Evolutionary conservation across 495 filamentous ascomycete species (phyloP).

Genomic region (Penicillium robsamsonii): DNA sequence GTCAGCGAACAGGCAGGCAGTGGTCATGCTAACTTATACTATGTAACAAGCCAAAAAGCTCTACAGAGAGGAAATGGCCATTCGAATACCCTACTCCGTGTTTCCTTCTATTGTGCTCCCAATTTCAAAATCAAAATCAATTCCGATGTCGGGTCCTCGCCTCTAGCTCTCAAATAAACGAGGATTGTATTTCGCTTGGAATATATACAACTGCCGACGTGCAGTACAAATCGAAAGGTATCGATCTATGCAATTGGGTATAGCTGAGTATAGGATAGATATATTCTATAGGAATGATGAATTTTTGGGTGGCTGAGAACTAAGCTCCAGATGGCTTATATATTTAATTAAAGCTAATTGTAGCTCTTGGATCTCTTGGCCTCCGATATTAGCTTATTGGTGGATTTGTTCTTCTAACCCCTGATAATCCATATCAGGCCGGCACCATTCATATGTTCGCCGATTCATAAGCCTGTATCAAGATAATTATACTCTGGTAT

Average conservation of each 20-base stretch:
- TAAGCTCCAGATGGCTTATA: not conserved
- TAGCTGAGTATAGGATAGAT: no score
- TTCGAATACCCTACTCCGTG: no score
- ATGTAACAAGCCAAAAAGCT: no score
- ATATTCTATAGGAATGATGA: no score
- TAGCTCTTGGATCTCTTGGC: not conserved
- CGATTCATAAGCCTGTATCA: not conserved
- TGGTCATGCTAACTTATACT: no score
- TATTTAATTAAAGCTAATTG: not conserved
- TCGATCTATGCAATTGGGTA: not conserved
- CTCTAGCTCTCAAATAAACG: no score
- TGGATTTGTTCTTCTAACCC: not conserved
- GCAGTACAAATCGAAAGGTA: not conserved
- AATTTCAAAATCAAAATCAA: no score
- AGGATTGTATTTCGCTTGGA: no score
- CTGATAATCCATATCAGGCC: not conserved
- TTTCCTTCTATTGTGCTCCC: no score
- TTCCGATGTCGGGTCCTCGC: no score
- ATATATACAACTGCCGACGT: not conserved
- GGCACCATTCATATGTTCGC: not conserved
- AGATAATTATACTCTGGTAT: not conserved
- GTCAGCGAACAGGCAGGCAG: no score
- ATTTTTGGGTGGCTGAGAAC: not conserved
- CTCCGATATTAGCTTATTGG: not conserved
- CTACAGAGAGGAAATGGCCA: no score